phyloP scores from a whole-genome alignment of 805 yeast genomes.

The Saccharomycopsis fermentans region DNA sequence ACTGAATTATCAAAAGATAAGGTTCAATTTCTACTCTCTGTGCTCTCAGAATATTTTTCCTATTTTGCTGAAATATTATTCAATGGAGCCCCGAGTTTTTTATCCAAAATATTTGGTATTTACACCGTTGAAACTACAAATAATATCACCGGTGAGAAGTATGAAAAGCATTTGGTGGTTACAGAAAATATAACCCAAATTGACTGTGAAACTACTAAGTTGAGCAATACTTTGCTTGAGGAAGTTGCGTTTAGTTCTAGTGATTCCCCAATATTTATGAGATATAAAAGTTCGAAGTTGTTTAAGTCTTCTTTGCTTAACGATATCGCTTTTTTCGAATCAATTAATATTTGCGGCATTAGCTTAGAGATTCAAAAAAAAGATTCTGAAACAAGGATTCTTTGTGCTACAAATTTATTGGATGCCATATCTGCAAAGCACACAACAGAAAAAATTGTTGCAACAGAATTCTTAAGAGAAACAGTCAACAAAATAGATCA shows the following conservation, averaged over 20 bases:
- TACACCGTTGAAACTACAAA: slow-evolving; percentile 86
- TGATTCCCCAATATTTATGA: slow-evolving; percentile 85
- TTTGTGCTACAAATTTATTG: background rate
- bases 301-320: slow-evolving; percentile 86
- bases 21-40: slow-evolving; percentile 83
- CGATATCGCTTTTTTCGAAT: slow-evolving; percentile 68
- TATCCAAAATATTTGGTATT: slow-evolving; percentile 92
- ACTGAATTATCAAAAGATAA: slow-evolving; percentile 85
- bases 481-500: background rate
- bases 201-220: slow-evolving; percentile 88
- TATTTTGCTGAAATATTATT: slow-evolving; percentile 92
- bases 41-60: slow-evolving; percentile 94
- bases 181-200: slow-evolving; percentile 93
- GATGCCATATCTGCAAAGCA: no score
- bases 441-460: background rate
- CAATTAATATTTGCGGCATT: slow-evolving; percentile 21
- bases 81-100: slow-evolving; percentile 87
- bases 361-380: background rate
- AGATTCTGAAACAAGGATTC: background rate
- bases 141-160: slow-evolving; percentile 60
- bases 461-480: background rate
- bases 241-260: slow-evolving; percentile 98
- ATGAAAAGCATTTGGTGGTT: slow-evolving; percentile 82
- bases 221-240: slow-evolving; percentile 86
- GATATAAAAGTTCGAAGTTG: slow-evolving; percentile 81